Base-by-base conservation (phyloP, 2,329 filamentous ascomycete species). In the Aspergillus sp. region DNA sequence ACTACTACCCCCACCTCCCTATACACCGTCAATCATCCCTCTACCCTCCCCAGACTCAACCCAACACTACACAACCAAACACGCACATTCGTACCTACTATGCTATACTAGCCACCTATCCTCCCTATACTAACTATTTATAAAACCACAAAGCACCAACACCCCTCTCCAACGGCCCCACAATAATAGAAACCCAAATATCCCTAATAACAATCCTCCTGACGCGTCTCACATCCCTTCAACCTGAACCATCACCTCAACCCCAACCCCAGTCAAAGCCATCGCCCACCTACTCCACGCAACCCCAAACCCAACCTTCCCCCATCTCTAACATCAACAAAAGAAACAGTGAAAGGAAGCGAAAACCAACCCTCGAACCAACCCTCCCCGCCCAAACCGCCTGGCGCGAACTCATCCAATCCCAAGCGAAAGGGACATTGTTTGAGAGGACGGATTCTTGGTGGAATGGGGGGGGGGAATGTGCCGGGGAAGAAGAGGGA, bases 381-480 rank as follows among this genome's bases (percentile, higher is more conserved):
- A 31, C 53, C 5, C 11, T 29, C 39, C 36, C 12, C 9, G 42
- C 53, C 4, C 36, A 55, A 14, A 12, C n/a, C 24, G 22, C 7
- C 3, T 55, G 42, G 42, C 24, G 24, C 22, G 16, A 20, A 11
- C 31, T 14, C 11, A 55, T 55, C 42, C 26, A 9, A 10, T 7
- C 45, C 22, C 36, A 16, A 4, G 53, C 53, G 0, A 12, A 18
- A 7, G 9, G 18, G 2, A 55, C 53, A 9, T n/a, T 49, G 3
- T 55, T 31, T n/a, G 9, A n/a, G 4, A 24, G 46, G 42, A 55
- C 53, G 3, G 53, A 49, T 42, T 55, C 53, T 2, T 85, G 82
- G 54, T 86, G 84, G 63, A 84, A 84, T 78, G 84, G 84, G 1
- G 79, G 84, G 84, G 1, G 79, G 78, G 0, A 84, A 78, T 46